Conservation (phyloP, 73 alveolate species). For the Paramecium octaurelia region DNA sequence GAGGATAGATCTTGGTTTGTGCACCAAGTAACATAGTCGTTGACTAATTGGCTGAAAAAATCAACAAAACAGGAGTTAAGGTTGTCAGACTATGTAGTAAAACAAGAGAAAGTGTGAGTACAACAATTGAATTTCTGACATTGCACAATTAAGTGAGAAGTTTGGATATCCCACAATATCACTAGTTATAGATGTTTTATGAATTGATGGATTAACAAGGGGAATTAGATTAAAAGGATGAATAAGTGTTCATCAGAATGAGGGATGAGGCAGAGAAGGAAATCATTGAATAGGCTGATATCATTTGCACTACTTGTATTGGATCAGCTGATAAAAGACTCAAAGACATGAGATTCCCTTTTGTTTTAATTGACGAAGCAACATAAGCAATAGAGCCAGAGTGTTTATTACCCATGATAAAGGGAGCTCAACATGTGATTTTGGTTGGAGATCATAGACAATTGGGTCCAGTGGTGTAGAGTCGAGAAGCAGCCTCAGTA, state of each 20-base stretch:
- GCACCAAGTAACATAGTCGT: conserved; percentile 99
- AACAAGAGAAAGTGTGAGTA: conserved; percentile 97
- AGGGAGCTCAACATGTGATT: conserved; percentile 97
- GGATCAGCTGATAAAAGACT: conserved; percentile 62
- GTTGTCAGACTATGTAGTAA: conserved; percentile 97
- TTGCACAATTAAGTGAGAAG: conserved; percentile 80
- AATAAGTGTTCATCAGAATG: conserved; percentile 33
- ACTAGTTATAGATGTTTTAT: conserved; percentile 16
- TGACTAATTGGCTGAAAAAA: conserved; percentile 70
- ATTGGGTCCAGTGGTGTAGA: conserved; percentile 99
- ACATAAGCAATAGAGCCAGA: conserved; percentile 99
- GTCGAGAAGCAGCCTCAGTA: conserved; percentile 98
- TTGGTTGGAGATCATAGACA: conserved; percentile 99
- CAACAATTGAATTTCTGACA: conserved; percentile 95
- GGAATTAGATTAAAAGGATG: conserved; percentile 55
- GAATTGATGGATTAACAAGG: conserved; percentile 55
- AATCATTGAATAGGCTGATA: conserved; percentile 53
- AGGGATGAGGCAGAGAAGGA: conserved; percentile 60
- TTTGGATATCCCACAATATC: conserved; percentile 52
- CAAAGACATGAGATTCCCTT: conserved; percentile 48
- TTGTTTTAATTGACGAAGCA: conserved; percentile 86
- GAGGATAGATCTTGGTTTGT: conserved; percentile 96
- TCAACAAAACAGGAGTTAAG: conserved; percentile 71
- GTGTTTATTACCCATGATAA: conserved; percentile 94
- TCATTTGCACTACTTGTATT: conserved; percentile 65